Percentiles rank a stretch among this genome's conserved stretches.
Evolutionary conservation across 495 filamentous ascomycete species (phyloP).

Genomic region (Neurospora africana): DNA sequence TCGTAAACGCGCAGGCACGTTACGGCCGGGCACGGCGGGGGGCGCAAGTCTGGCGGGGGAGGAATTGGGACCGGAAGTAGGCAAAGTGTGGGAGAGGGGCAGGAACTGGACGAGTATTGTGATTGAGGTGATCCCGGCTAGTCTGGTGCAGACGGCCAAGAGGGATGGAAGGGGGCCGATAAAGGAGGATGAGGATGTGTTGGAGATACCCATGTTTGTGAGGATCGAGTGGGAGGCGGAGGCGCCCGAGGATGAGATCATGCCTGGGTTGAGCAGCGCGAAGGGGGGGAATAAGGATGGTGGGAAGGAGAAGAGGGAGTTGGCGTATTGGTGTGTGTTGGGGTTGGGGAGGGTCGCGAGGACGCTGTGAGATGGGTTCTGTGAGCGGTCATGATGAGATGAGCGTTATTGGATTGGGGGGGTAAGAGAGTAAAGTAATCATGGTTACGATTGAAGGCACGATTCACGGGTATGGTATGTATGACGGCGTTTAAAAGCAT

Average conservation of each 20-base stretch:
- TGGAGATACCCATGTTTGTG: slow-evolving; percentile 92
- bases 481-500: neutral
- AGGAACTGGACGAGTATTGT: slow-evolving; percentile 93
- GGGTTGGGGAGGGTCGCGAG: slow-evolving; percentile 64
- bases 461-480: neutral
- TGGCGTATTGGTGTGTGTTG: slow-evolving; percentile 92
- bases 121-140: slow-evolving; percentile 75
- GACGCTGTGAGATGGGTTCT: neutral
- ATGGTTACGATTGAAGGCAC: neutral
- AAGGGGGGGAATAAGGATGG: slow-evolving; percentile 20
- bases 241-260: slow-evolving; percentile 53
- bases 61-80: slow-evolving; percentile 55
- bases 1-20: neutral
- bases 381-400: neutral
- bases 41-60: slow-evolving; percentile 28
- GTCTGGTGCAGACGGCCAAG: slow-evolving; percentile 20
- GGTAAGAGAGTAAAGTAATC: neutral
- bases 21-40: slow-evolving; percentile 23
- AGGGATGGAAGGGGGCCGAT: slow-evolving; percentile 25
- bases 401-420: neutral
- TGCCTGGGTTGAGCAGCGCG: slow-evolving; percentile 14
- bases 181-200: slow-evolving; percentile 71
- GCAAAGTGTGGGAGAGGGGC: slow-evolving; percentile 89
- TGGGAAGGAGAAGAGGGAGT: slow-evolving; percentile 49
- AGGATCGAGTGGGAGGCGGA: slow-evolving; percentile 87